Evolutionary conservation across 805 yeast species (phyloP), one percentile per base, ranked within the genome.

Genomic region (Jamesozyma lodderae): DNA sequence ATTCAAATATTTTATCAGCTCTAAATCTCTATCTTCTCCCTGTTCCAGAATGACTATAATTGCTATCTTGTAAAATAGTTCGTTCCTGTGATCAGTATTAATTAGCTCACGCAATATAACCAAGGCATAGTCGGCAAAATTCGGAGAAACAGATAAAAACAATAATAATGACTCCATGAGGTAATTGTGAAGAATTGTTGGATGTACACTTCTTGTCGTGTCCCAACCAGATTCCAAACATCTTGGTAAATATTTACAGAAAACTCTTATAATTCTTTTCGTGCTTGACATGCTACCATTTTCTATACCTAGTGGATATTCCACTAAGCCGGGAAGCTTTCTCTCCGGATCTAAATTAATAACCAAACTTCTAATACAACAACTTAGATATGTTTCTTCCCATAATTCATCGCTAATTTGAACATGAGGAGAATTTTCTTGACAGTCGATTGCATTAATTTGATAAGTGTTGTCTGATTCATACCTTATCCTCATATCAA

Each of bases 401-500:
- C 88, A 81, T 22, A 71, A 28, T 3, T 52, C 44, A 3, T 53
- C 57, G 13, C 15, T 71, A 62, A 42, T 54, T 42, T 44, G 44
- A 3, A 47, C 30, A 6, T 48, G 54, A 19, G 59, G 66, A 33
- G 53, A 59, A 2, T 62, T 51, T 18, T 43, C 40, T n/a, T 62
- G 44, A 25, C 66, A 62, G 17, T 63, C 49, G 7, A 49, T 27
- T 10, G 53, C 55, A 14, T 44, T 55, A 2, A 60, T 34, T 46
- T 51, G 65, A 35, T 37, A 67, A 44, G 51, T 41, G 3, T 53
- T 55, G 4, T 62, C 57, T 0, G 61, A 39, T 14, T 59, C 59
- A 9, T 74, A 70, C 51, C 77, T 57, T 48, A 86, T 75, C 16
- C 96, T 68, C 28, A 88, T 63, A 57, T 90, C 98, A 4, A 80